Conservation (phyloP, 2,329 filamentous ascomycete species). For the Sclerotinia spermophila region DNA sequence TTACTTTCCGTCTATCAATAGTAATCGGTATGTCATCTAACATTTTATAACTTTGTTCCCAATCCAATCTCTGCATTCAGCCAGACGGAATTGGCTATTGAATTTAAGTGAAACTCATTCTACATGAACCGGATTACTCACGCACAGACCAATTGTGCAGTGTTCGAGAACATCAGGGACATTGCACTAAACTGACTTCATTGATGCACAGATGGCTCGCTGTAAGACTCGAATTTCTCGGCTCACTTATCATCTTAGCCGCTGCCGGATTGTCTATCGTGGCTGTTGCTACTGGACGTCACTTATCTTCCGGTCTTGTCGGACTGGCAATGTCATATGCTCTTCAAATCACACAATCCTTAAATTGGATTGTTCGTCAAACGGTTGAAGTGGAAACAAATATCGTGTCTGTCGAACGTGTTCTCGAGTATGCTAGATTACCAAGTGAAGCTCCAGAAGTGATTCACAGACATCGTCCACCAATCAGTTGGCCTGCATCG, state of each 20-base stretch:
- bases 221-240: conserved; percentile 91
- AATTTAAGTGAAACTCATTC: background rate
- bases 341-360: conserved; percentile 90
- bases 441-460: conserved; percentile 95
- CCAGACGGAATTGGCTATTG: background rate
- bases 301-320: conserved; percentile 68
- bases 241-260: conserved; percentile 85
- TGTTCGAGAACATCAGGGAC: background rate
- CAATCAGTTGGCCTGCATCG: conserved; percentile 85
- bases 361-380: conserved; percentile 99
- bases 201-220: conserved; percentile 75
- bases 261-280: conserved; percentile 80
- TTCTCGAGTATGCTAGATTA: conserved; percentile 88
- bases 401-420: conserved; percentile 96
- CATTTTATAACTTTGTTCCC: background rate
- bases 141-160: background rate
- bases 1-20: conserved; percentile 93
- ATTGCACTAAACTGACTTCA: conserved; percentile 7
- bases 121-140: background rate
- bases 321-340: conserved; percentile 97
- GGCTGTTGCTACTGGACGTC: conserved; percentile 66
- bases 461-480: conserved; percentile 79
- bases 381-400: conserved; percentile 99
- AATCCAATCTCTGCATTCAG: background rate
- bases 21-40: conserved; percentile 40